Evolutionary conservation across 305 asterid genomes (phyloP).

Genomic region (Salvia sclarea): DNA sequence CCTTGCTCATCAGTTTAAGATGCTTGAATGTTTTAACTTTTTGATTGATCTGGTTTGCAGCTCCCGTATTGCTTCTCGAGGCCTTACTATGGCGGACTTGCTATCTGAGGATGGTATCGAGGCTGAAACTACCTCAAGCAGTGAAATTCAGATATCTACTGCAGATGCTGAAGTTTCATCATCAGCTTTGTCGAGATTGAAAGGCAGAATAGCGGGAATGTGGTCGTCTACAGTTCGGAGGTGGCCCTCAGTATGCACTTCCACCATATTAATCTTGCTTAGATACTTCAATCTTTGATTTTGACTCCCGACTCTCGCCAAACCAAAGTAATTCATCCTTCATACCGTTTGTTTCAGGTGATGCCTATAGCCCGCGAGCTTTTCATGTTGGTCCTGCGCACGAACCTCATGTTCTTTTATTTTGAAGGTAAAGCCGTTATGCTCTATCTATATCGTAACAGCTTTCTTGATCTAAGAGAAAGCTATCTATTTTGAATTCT

Average conservation of each 20-base stretch:
- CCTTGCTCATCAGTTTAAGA: conserved; percentile 3
- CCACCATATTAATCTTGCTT: conserved; percentile 35
- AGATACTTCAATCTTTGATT: conserved; percentile 17
- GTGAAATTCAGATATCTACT: conserved; percentile 47
- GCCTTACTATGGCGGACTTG: conserved; percentile 68
- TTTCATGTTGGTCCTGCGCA: conserved; percentile 76
- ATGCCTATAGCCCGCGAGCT: conserved; percentile 79
- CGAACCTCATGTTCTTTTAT: conserved; percentile 97
- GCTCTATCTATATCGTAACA: conserved; percentile 25
- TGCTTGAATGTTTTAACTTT: conserved; percentile 12
- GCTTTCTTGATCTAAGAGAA: conserved; percentile 10
- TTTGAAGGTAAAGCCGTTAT: conserved; percentile 71
- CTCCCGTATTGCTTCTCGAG: conserved; percentile 84
- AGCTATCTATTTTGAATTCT: conserved; percentile 21
- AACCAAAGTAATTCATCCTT: conserved; percentile 6
- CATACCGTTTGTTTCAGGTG: conserved; percentile 49
- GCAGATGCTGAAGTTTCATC: conserved; percentile 43
- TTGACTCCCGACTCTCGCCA: conserved; percentile 13
- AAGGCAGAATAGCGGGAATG: conserved; percentile 56
- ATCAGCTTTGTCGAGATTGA: conserved; percentile 67
- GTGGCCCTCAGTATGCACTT: conserved; percentile 91
- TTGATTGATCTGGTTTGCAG: conserved; percentile 47
- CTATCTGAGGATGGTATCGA: conserved; percentile 48
- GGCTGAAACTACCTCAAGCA: conserved; percentile 38
- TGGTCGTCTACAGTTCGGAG: conserved; percentile 69